Base-by-base conservation (phyloP, 2,329 filamentous ascomycete species). In the Claviceps monticola region DNA sequence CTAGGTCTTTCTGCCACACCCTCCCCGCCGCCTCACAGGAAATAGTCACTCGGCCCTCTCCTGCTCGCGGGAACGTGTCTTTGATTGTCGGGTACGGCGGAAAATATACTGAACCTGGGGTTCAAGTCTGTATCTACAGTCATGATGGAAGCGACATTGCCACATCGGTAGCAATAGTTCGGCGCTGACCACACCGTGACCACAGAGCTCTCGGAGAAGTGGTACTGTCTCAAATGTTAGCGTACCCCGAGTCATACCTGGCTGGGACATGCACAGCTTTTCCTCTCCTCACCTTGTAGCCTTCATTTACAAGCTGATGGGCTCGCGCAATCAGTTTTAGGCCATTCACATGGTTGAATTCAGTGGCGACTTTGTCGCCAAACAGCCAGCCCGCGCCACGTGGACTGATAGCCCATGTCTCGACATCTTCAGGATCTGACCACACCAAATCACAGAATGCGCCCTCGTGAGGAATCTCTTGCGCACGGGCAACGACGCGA, bases 181-280 rank as follows among this genome's bases (percentile, higher is more conserved):
- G 93, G 93, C 3, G 93, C 93, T 54, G 89, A 96, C 93, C 93
- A 98, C 21, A 98, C 93, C 0, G 93, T 98, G 17, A 95, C 90
- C 43, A 96, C 90, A 13, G 94, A 94, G 70, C 93, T 91, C 66
- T 95, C 87, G 51, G 85, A 78, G 70, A 97, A 97, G 66, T 97
- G 91, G 66, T 94, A 97, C 80, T 88, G 52, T 37, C n/a, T 9
- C 23, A 41, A 37, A 34, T 3, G 41, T 39, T 16, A 26, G 41
- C 45, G 7, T 4, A 2, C 2, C 2, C 29, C 45, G 36, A n/a
- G 13, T 46, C 3, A n/a, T n/a, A 26, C 21, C 11, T 26, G 7
- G 34, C 9, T 16, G n/a, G 2, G 13, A 5, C 16, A 21, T 42
- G 41, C 45, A 46, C 19, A 5, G 6, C 7, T 5, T 8, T 14